Base-by-base conservation (phyloP, 2,329 filamentous ascomycete species). In the Didymosphaeria variabile region DNA sequence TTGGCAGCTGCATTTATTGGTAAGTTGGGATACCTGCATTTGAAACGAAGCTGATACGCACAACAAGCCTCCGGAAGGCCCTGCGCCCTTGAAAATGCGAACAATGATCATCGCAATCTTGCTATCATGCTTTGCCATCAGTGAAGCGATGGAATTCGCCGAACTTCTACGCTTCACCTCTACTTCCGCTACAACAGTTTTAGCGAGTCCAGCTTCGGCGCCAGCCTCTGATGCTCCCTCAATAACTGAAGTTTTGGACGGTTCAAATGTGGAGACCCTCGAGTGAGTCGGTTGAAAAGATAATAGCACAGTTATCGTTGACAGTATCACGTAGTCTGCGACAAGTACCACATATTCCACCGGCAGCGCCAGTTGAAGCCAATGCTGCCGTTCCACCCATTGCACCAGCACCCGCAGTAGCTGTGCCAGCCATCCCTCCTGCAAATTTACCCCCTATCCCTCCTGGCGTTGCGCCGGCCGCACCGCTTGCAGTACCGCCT, bases 231-330 rank as follows among this genome's bases (percentile, higher is more conserved):
- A 40, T 44, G 13, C 15, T 46, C 47, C 57, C 17, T 29, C 29
- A 19, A 47, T 44, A 15, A 57, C 57, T 8, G 13, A 40, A 19
- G 4, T 50, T 12, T 7, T 19, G 21, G 36, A 40, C 34, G 7
- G 21, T 34, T 1, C 29, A 15, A 13, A 23, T 1, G 21, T 38
- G 3, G 38, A 50, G 17, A 45, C 42, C 3, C 40, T 62, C 34
- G 60, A 62, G 60, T 62, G 46, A 57, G 60, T 56, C 40, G 38
- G 13, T 13, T 29, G 21, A 12, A 31, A 46, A 23, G 7, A 5
- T 19, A 6, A 17, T n/a, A 52, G 6, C 3, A 17, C 5, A 5
- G 26, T 9, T 2, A 29, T 38, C 31, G 38, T 26, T 52, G 29
- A 45, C 49, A 45, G 21, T 38, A 21, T 29, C 9, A 29, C 17